Evolutionary conservation across 1,284 basidiomycete species (phyloP).

Genomic region (Psilocybe mexicana): DNA sequence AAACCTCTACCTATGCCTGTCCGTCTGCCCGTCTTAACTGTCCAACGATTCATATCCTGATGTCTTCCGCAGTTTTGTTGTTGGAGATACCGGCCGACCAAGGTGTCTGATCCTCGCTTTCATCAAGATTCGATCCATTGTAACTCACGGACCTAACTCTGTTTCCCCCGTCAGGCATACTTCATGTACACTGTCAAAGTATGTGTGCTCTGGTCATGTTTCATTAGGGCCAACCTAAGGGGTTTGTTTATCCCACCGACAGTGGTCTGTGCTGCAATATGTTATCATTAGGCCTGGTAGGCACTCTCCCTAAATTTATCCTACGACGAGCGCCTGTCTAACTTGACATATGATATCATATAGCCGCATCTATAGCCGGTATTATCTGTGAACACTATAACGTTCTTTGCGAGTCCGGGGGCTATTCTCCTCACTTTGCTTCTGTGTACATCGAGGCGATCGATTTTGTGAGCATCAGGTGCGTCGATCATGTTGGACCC

Average conservation of each 20-base stretch:
- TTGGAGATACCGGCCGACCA: constrained; percentile 80
- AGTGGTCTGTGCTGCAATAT: constrained; percentile 86
- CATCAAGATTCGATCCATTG: background rate
- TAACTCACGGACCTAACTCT: constrained; percentile 6
- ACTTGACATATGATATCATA: background rate
- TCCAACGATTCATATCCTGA: constrained; percentile 1
- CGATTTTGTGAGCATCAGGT: constrained; percentile 82
- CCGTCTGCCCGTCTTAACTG: constrained; percentile 22
- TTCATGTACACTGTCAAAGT: constrained; percentile 89
- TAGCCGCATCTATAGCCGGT: constrained; percentile 64
- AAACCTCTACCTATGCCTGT: constrained; percentile 72
- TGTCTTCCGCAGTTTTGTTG: constrained; percentile 56
- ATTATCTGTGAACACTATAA: constrained; percentile 71
- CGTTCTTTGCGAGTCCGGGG: constrained; percentile 66
- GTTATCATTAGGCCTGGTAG: constrained; percentile 75
- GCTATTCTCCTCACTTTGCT: constrained; percentile 65
- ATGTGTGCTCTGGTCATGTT: constrained; percentile 13
- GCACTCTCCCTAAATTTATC: background rate
- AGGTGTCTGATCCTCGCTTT: constrained; percentile 41
- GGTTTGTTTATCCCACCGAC: background rate
- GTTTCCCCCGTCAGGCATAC: constrained; percentile 52
- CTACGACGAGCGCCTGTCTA: background rate
- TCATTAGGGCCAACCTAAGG: background rate
- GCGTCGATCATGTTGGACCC: constrained; percentile 6
- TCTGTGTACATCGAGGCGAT: constrained; percentile 70